phyloP scores from a whole-genome alignment of 139 green algal species.

The Coelastrella sp. region DNA sequence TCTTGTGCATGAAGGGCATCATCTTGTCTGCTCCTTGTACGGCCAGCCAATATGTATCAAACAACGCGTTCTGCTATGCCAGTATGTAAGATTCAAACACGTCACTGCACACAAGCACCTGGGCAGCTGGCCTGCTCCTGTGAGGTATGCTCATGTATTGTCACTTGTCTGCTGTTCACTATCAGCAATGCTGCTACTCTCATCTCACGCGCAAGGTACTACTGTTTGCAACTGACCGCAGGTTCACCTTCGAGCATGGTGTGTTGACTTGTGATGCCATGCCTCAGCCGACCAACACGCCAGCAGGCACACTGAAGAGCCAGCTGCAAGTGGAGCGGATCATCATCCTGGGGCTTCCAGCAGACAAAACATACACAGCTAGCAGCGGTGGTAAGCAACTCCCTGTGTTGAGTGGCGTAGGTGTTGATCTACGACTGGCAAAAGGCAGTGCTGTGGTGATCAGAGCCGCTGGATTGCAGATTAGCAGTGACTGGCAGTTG shows the following conservation, averaged over 20 bases:
- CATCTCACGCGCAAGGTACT: background rate
- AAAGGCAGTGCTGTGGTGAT: constrained; percentile 33
- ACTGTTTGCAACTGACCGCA: background rate
- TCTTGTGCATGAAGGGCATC: no score
- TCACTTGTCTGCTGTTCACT: no score
- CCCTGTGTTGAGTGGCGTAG: background rate
- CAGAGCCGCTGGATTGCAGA: constrained; percentile 8
- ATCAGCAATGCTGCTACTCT: no score
- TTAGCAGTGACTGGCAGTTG: constrained; percentile 37
- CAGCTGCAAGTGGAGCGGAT: constrained; percentile 61
- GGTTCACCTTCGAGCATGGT: constrained; percentile 48
- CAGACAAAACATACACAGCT: constrained; percentile 21
- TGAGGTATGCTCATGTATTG: no score
- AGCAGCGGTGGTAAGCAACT: background rate
- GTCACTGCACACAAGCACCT: no score
- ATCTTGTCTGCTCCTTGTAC: no score
- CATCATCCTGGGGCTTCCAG: constrained; percentile 64
- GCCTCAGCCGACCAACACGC: constrained; percentile 30
- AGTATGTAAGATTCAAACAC: no score
- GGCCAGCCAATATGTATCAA: no score
- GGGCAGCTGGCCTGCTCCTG: no score
- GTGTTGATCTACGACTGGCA: constrained; percentile 1
- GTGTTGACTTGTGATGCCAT: constrained; percentile 36
- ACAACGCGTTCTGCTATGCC: no score
- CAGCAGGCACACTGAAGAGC: constrained; percentile 14